Evolutionary conservation across 176 grass and related monocot species (phyloP), one percentile per base, ranked within the genome.

Genomic region (Saccharum officinarum): DNA sequence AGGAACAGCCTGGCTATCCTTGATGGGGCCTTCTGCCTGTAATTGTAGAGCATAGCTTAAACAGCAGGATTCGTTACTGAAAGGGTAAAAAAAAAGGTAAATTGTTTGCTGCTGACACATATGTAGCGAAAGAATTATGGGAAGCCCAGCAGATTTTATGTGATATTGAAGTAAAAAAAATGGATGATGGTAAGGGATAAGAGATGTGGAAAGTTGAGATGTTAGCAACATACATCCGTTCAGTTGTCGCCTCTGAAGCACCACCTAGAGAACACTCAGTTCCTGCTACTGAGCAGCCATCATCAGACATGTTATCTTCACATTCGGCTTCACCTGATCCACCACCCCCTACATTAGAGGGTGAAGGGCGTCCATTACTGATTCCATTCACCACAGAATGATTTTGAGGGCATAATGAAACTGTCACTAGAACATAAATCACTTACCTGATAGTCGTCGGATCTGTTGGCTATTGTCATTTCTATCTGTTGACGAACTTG

Each of bases 251-350:
- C 42, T 97, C 97, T 40, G 90, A 94, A 82, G 89, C 92, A 80
- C 82, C 75, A 15, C 82, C 87, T 44, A 91, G 45, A 44, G 92
- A 94, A 84, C 76, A 87, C 36, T 97, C 97, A 13, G 86, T 97
- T 94, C 92, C 94, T 10, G 80, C 90, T 47, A 85, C 69, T 47
- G 97, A 91, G 74, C 82, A 89, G 4, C 71, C 92, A 57, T 91
- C 88, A 41, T 97, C 97, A 47, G 94, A 97, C 54, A 85, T 76
- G 30, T 95, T 97, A 45, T 97, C 97, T 75, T 92, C 94, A 65
- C 85, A 84, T 76, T 87, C 88, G 0, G 68, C 80, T 82, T 92
- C 93, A 86, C 57, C 85, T 12, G 70, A 85, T 42, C 77, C 89
- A 17, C 66, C 71, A 77, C 16, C 55, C n/a, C 70, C 90, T 70